Evolutionary conservation across 2,329 filamentous ascomycete genomes (phyloP), one percentile per base, ranked within the genome.

Genomic region (Allantophomopsis cytisporea): DNA sequence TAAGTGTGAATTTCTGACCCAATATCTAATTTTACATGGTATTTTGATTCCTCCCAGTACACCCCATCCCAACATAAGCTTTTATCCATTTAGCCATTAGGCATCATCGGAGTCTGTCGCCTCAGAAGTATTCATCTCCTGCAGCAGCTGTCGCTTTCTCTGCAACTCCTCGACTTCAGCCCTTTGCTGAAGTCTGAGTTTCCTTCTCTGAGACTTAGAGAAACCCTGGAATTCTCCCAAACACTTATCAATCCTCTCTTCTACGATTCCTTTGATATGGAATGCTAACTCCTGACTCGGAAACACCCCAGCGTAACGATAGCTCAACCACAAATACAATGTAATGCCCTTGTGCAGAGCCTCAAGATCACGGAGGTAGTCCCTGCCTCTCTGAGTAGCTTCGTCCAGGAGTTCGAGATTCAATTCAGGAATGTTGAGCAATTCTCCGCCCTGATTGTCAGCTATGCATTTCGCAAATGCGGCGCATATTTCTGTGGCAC

Each of bases 291-390:
- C 65, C 50, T 89, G 75, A 46, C 80, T 83, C 5, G 65, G 71
- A 57, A 95, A 94, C 38, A 93, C 69, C 37, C 84, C 83, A 3
- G 76, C 69, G 57, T 89, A 94, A 6, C 89, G 80, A 59, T 89
- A 96, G 50, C 83, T 89, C 13, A 98, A 68, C 91, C 91, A 98
- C 2, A 94, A 69, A 55, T 96, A 98, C 36, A 88, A 64, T 35
- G 89, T 85, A 31, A 98, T 64, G 20, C 76, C 68, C 51, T 84
- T 83, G 62, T 98, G 91, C 13, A 98, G 67, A 3, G 64, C 58
- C 57, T 98, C 91, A 15, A 96, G 65, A 7, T 66, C 60, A 40
- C 65, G 63, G 10, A 98, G 66, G 47, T 86, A 0, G 6, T 36
- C 42, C 38, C 48, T 49, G 13, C 64, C 56, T 39, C 69, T 61